A percentile compares a stretch with the other conserved stretches of the same genome.
Evolutionary conservation across 148 eudicot genomes (phyloP).

Genomic region (Cornus suecica): DNA sequence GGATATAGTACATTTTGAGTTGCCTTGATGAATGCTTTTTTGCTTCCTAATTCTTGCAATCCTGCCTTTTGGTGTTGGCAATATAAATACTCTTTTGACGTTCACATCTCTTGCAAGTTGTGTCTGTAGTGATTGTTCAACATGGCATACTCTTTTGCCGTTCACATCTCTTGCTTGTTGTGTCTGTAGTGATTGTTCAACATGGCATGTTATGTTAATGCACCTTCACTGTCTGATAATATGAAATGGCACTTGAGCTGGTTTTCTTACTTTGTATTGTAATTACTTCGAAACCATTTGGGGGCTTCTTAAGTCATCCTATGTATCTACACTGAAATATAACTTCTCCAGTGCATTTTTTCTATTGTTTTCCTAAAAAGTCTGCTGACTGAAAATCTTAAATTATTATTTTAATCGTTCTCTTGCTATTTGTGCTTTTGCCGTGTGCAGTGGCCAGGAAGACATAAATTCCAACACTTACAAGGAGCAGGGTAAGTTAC

Average conservation of each 20-base stretch:
- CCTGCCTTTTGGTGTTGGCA: background rate
- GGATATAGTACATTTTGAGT: background rate
- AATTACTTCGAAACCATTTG: background rate
- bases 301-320: background rate
- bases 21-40: background rate
- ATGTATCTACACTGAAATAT: too few relatives aligned
- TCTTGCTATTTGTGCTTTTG: conserved; percentile 17
- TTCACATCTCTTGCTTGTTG: background rate
- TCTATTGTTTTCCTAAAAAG: too few relatives aligned
- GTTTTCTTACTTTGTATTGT: background rate
- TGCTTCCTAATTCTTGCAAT: background rate
- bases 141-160: too few relatives aligned
- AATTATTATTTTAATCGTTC: background rate
- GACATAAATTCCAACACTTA: conserved; percentile 13
- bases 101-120: too few relatives aligned
- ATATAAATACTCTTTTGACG: background rate
- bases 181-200: background rate
- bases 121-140: too few relatives aligned
- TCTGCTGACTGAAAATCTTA: background rate
- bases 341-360: too few relatives aligned
- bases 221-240: too few relatives aligned
- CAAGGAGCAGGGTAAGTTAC: conserved; percentile 28
- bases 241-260: background rate
- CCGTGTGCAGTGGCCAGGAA: conserved; percentile 27
- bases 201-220: background rate